Percentiles rank a stretch among this genome's conserved stretches.
These are phyloP conservation scores for Penicillium sp. DNA, from an alignment of 2,329 filamentous ascomycete genomes.

Conservation along the genomic window DNA sequence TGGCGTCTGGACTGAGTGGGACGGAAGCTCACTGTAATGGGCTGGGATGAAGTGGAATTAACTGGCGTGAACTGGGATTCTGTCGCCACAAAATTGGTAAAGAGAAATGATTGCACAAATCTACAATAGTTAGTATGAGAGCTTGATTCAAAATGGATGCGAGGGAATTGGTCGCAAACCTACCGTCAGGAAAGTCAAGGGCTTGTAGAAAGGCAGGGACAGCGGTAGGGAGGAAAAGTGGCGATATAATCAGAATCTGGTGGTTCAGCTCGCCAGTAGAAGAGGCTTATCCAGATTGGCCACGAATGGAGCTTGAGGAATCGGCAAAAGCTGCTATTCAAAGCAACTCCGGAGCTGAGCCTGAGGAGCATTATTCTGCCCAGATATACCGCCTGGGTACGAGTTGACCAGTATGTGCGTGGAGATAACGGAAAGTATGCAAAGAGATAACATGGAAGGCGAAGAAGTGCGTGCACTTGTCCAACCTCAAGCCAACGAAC, in stretches of 20 bases:
- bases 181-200: not conserved
- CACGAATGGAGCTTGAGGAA: not conserved
- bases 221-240: not conserved
- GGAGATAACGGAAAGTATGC: too few relatives aligned
- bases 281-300: not conserved
- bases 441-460: too few relatives aligned
- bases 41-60: not conserved
- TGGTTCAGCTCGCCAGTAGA: not conserved
- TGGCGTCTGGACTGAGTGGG: not conserved
- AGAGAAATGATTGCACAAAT: not conserved
- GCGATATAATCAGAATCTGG: not conserved
- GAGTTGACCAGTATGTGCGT: not conserved
- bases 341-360: not conserved
- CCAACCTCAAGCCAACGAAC: not conserved
- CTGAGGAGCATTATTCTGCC: conserved; percentile 29
- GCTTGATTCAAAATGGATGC: not conserved
- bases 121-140: not conserved
- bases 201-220: not conserved
- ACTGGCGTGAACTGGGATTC: not conserved
- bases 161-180: conserved; percentile 4
- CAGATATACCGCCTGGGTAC: not conserved
- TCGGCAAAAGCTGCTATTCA: conserved; percentile 4
- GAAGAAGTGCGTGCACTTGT: not conserved
- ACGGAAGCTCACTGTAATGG: not conserved
- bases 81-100: not conserved